Conservation (phyloP, 345 rosid species). For the Leavenworthia alabamica region DNA sequence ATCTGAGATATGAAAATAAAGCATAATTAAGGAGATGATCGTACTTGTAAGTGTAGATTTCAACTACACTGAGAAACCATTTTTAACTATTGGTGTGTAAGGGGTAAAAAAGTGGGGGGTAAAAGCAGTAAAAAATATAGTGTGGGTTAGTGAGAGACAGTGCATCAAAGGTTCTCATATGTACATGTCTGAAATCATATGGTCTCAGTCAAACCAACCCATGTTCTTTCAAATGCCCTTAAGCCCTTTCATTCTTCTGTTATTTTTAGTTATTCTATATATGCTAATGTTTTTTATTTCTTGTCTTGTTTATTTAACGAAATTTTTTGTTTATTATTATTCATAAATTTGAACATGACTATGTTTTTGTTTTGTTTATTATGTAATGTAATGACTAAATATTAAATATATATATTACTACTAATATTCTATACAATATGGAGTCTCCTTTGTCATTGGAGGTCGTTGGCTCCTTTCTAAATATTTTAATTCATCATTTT, state of each 20-base stretch:
- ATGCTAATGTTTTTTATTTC: not conserved
- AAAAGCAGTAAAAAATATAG: slow-evolving; percentile 28
- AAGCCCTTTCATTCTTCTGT: not conserved
- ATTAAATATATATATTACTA: not conserved
- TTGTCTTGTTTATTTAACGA: not conserved
- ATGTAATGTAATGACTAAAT: not conserved
- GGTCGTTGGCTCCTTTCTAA: not conserved
- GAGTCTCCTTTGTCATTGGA: not conserved
- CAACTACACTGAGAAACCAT: not conserved
- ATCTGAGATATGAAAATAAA: not conserved
- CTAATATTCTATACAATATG: not conserved
- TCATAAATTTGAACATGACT: not conserved
- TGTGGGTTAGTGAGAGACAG: slow-evolving; percentile 22
- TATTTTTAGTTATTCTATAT: not conserved
- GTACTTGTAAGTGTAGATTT: not conserved
- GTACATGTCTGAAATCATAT: slow-evolving; percentile 26
- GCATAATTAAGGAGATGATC: not conserved
- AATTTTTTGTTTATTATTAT: not conserved
- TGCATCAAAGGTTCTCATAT: slow-evolving; percentile 19
- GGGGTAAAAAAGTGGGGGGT: slow-evolving; percentile 9
- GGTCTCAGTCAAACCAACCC: slow-evolving; percentile 20
- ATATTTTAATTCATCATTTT: not conserved
- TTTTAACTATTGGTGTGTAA: not conserved
- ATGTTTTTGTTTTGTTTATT: not conserved
- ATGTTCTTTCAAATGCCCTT: slow-evolving; percentile 30